A percentile compares a stretch with the other conserved stretches of the same genome.
Conservation (phyloP, 768 basidiomycete species). For the Fistulinella prunicolor region DNA sequence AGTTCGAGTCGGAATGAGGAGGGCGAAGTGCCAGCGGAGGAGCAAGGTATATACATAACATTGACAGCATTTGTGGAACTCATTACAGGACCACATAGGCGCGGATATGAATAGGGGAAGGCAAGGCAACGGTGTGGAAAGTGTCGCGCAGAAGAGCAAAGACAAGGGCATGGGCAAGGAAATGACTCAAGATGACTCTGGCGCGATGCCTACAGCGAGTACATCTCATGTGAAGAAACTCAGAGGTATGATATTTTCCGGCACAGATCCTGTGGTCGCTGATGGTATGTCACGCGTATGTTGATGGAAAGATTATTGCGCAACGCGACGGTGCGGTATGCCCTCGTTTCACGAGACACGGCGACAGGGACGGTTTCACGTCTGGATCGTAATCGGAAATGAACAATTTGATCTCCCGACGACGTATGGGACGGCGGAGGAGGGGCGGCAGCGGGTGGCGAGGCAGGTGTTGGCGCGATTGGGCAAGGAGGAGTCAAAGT, state of each 20-base stretch:
- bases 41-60: conserved; percentile 9
- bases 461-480: too few species aligned
- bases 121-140: too few species aligned
- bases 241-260: conserved; percentile 9
- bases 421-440: conserved; percentile 36
- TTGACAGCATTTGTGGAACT: background rate
- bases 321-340: conserved; percentile 10
- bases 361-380: conserved; percentile 26
- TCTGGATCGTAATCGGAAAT: conserved; percentile 47
- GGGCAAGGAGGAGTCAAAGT: too few species aligned
- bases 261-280: too few species aligned
- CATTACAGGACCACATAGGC: background rate
- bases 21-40: background rate
- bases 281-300: too few species aligned
- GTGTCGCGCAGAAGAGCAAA: too few species aligned
- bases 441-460: conserved; percentile 42
- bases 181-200: conserved; percentile 3
- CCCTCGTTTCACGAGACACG: conserved; percentile 37
- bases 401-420: conserved; percentile 44
- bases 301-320: conserved; percentile 21
- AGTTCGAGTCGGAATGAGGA: conserved; percentile 24
- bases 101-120: background rate
- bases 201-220: background rate
- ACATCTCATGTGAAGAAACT: conserved; percentile 17
- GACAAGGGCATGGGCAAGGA: too few species aligned